Percentiles rank a stretch among this genome's conserved stretches.
phyloP scores from a whole-genome alignment of 306 rosid genomes.

The Acacia crassicarpa region DNA sequence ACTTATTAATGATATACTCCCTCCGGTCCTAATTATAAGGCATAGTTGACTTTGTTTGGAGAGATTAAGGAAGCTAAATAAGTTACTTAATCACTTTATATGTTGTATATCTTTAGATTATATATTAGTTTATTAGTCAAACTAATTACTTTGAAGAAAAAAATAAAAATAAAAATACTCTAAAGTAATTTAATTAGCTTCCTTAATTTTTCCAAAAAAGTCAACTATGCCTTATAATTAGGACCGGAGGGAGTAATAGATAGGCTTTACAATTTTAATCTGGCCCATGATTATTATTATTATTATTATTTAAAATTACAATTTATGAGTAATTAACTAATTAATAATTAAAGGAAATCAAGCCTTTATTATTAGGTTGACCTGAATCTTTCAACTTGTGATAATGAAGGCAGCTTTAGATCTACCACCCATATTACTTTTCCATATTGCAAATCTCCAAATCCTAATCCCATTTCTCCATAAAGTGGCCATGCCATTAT shows the following conservation, averaged over 20 bases:
- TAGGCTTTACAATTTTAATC: constrained; percentile 26
- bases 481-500: constrained; percentile 13
- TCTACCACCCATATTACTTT: neutral
- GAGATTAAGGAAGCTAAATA: too few relatives aligned
- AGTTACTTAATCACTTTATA: too few relatives aligned
- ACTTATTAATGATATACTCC: neutral
- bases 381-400: constrained; percentile 22
- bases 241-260: too few relatives aligned
- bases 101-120: too few relatives aligned
- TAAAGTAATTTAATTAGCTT: too few relatives aligned
- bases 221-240: too few relatives aligned
- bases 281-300: neutral
- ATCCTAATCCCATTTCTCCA: constrained; percentile 8
- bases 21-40: too few relatives aligned
- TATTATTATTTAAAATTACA: neutral
- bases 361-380: constrained; percentile 23
- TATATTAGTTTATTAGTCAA: too few relatives aligned
- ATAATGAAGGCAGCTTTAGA: constrained; percentile 36
- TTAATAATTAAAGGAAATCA: constrained; percentile 2
- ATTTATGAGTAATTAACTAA: neutral
- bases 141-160: too few relatives aligned
- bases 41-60: too few relatives aligned
- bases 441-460: neutral
- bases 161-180: too few relatives aligned
- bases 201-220: too few relatives aligned